phyloP scores from a whole-genome alignment of 192 early-diverging fungal species.

The Coemansia sp. region DNA sequence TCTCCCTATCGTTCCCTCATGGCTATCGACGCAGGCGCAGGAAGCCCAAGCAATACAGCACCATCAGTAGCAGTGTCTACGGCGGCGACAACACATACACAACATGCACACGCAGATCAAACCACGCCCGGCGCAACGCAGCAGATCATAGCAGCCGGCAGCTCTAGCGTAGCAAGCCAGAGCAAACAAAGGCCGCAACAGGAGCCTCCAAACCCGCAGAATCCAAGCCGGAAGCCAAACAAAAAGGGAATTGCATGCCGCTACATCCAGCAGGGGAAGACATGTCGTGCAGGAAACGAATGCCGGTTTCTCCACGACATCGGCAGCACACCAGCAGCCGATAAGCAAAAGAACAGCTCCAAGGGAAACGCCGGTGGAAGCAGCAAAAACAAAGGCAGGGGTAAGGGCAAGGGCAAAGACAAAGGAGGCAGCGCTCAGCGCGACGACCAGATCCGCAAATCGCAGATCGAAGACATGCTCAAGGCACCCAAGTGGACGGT shows the following conservation, averaged over 20 bases:
- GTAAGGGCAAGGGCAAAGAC: not conserved
- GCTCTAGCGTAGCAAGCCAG: too few relatives aligned
- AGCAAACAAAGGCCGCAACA: not conserved
- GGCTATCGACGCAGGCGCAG: constrained; percentile 13
- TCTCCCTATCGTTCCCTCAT: constrained; percentile 5
- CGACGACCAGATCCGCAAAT: constrained; percentile 12
- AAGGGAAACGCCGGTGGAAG: too few relatives aligned
- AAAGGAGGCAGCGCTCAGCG: not conserved
- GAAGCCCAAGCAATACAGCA: too few relatives aligned
- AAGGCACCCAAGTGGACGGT: constrained; percentile 22
- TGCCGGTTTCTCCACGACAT: constrained; percentile 29
- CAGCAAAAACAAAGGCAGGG: not conserved
- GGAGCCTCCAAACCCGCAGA: not conserved
- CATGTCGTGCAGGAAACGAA: constrained; percentile 22
- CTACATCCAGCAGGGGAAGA: constrained; percentile 24
- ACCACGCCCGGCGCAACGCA: not conserved
- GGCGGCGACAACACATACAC: constrained; percentile 19
- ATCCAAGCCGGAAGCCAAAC: not conserved
- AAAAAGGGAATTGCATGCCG: constrained; percentile 13
- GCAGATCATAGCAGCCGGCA: not conserved
- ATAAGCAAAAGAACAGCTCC: not conserved
- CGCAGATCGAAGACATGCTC: constrained; percentile 35
- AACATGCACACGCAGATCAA: too few relatives aligned
- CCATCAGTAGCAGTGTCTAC: too few relatives aligned
- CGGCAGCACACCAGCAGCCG: not conserved